Percentiles rank a stretch among this genome's conserved stretches.
Conservation (phyloP, 208 protist genomes). For the Wallacemonas sp. region DNA sequence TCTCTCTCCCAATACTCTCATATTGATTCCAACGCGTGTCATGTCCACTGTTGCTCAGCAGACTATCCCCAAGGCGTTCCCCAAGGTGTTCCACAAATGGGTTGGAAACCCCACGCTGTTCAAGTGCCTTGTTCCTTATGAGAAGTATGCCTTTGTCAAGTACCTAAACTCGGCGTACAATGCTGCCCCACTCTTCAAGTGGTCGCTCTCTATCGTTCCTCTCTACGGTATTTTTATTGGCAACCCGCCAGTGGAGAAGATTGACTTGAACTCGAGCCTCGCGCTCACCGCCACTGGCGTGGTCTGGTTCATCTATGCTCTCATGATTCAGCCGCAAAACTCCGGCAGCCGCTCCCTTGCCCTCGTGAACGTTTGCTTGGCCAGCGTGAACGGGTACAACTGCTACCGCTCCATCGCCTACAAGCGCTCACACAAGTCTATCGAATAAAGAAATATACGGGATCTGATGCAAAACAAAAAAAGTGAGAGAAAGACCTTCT, state of each 20-base stretch:
- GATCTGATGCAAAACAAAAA: neutral
- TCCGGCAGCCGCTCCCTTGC: slow-evolving; percentile 82
- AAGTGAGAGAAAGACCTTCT: no score
- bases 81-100: slow-evolving; percentile 71
- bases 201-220: slow-evolving; percentile 85
- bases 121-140: slow-evolving; percentile 72
- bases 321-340: slow-evolving; percentile 90
- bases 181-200: slow-evolving; percentile 83
- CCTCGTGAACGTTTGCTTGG: slow-evolving; percentile 81
- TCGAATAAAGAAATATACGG: slow-evolving; percentile 14
- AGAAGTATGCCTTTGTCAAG: slow-evolving; percentile 61
- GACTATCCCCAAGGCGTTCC: slow-evolving; percentile 78
- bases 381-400: slow-evolving; percentile 86
- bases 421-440: slow-evolving; percentile 29
- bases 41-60: slow-evolving; percentile 59
- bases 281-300: slow-evolving; percentile 75
- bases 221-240: slow-evolving; percentile 83
- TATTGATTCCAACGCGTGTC: neutral
- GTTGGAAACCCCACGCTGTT: slow-evolving; percentile 77
- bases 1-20: no score
- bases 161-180: slow-evolving; percentile 91
- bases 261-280: slow-evolving; percentile 88
- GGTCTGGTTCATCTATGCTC: slow-evolving; percentile 86
- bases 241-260: slow-evolving; percentile 80
- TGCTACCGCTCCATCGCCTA: slow-evolving; percentile 66